Base-by-base conservation (phyloP, 441 rosid genomes). In the Adansonia rubrostipa region DNA sequence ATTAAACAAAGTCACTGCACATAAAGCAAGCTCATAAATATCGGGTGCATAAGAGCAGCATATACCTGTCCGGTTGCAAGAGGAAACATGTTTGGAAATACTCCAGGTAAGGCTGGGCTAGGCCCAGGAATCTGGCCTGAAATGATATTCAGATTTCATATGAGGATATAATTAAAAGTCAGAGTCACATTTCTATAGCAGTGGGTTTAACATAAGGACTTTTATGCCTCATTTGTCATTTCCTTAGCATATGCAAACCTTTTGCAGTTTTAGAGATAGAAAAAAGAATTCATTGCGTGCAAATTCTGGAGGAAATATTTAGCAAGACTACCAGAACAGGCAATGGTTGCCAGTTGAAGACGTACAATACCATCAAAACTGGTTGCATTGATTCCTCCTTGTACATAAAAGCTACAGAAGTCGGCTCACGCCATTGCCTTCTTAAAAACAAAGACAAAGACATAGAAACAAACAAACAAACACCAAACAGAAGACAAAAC, bases 351-450 rank as follows among this genome's bases (percentile, higher is more conserved):
- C 88, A 82, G 91, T 86, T 83, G 93, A 92, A 89, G 92, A 88
- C 81, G 92, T 89, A 92, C 87, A 92, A 92, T 91, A 93, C 92
- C 89, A 91, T 87, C 89, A 80, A 91, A 73, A 87, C 88, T 81
- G 83, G 85, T 85, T 28, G 94, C 88, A 89, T 84, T 63, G 93
- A 82, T 82, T 92, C 93, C 89, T 92, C 95, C 92, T 89, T 87
- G 99, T 80, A 89, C 88, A 92, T 84, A 87, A 89, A 89, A 85
- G 94, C 93, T 87, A 92, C 88, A 89, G 97, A 87, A 83, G 93
- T 92, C 92, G 87, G 93, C 91, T 87, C 98, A 95, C 91, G 85
- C 94, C 92, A 88, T 87, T 91, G 89, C 98, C 99, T 89, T 93
- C 92, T 92, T 84, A 89, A 86, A 89, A 89, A 85, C 86, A 87